Evolutionary conservation across 2,329 filamentous ascomycete genomes (phyloP), one percentile per base, ranked within the genome.

Genomic region (Erysiphe neolycopersici): DNA sequence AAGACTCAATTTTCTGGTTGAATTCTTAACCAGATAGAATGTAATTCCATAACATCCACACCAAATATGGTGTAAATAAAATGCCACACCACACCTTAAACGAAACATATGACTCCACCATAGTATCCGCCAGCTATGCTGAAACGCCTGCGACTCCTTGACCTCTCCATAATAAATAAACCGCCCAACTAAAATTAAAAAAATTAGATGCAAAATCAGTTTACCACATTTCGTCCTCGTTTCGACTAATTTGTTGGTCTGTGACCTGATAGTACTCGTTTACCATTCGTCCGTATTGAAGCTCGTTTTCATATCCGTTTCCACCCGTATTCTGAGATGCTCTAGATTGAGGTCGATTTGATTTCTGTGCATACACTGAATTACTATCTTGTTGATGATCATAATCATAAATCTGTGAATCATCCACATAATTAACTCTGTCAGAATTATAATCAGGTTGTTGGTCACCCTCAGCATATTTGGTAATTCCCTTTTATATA

Each of bases 321-420:
- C 54, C 53, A 22, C 46, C 42, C 36, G 50, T 51, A 43, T 58
- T 54, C 40, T 57, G 54, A 11, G 52, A 52, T 5, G 53, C 53
- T 45, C 56, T 50, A 41, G 57, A 58, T 44, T 57, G 51, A 13
- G 56, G 56, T 14, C 56, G 52, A 35, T 49, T 50, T 4, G 53
- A 51, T 18, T 48, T 45, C 37, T 54, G 50, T 3, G 44, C 46
- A 17, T 51, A 49, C 36, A 46, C 44, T 35, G 47, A 53, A 49
- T 62, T 60, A 47, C 63, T 59, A 38, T 54, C 47, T 42, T 55
- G 54, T 42, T 55, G 54, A 40, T 59, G 54, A 41, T 65, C 62
- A 51, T 67, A 64, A 48, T 65, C 64, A 51, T 67, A 69, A 52
- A 62, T 64, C 47, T 66, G 62, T 44, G 63, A 60, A 47, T 69